Evolutionary conservation across 345 rosid species (phyloP), one percentile per base, ranked within the genome.

Genomic region (Schrenkiella parvula): DNA sequence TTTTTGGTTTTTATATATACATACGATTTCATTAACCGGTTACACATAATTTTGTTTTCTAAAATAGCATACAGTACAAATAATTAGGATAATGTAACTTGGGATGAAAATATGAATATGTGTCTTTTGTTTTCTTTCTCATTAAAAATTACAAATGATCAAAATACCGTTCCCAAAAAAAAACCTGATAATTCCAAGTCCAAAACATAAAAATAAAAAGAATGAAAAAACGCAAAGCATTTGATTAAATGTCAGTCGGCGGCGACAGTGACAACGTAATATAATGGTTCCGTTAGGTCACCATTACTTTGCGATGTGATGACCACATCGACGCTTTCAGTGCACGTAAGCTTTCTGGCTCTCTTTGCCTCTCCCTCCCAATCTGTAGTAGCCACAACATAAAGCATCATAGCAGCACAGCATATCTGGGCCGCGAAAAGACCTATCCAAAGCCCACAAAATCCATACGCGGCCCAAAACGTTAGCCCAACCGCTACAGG

Each of bases 401-500:
- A 90, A 42, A 93, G 47, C 98, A 90, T 93, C 9, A 93, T 73
- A 14, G 83, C 89, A 0, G 98, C 95, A 39, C 98, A 92, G 44
- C 90, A 82, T 2, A 92, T 78, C 68, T 93, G 98, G 77, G 98
- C 98, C 28, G 89, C 76, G 4, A 93, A 64, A 1, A 93, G 81
- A 48, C 98, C 98, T 39, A 87, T 14, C 98, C 96, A 90, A 1
- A 90, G 93, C 62, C 98, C 97, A 7, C 82, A 44, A 76, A 93
- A 90, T 58, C 97, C 98, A 28, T 86, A 76, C 0, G 82, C 81
- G 0, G 78, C 51, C 79, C 84, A 74, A 68, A 92, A 88, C 70
- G 92, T 91, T 56, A 90, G 84, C 70, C 89, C 93, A 62, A 93
- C 62, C 0, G 97, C 97, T 32, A 90, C 96, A 0, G 98, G 98